A percentile compares a stretch with the other conserved stretches of the same genome.
These are phyloP conservation scores for Phanerochaete carnosa DNA, from an alignment of 768 basidiomycete genomes.

Conservation along the genomic window DNA sequence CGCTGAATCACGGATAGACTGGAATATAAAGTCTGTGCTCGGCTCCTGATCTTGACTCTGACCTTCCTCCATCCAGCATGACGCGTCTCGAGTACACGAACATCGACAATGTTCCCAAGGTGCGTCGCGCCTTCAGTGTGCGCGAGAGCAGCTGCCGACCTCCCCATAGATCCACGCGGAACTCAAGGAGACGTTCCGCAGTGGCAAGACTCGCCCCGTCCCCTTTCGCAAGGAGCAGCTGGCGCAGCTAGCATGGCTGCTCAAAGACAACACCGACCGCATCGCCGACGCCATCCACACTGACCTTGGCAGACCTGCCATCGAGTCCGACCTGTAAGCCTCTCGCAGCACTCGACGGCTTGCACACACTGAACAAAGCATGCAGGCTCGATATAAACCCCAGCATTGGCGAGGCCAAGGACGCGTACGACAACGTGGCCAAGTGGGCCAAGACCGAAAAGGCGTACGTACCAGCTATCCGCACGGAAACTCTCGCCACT, in stretches of 20 bases:
- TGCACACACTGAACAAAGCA: background rate
- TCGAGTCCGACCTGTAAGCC: conserved; percentile 55
- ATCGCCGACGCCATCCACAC: conserved; percentile 54
- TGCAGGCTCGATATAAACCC: conserved; percentile 59
- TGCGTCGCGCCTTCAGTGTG: background rate
- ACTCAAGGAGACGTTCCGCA: conserved; percentile 54
- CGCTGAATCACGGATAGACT: no score
- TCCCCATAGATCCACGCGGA: conserved; percentile 17
- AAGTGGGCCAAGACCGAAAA: conserved; percentile 71
- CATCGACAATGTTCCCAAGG: conserved; percentile 15
- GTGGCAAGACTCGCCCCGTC: conserved; percentile 65
- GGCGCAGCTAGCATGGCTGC: conserved; percentile 65
- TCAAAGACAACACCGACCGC: conserved; percentile 66
- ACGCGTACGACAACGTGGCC: conserved; percentile 59
- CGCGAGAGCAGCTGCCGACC: background rate
- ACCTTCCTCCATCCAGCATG: background rate
- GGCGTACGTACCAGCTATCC: conserved; percentile 38
- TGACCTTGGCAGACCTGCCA: conserved; percentile 62
- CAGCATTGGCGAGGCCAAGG: conserved; percentile 48
- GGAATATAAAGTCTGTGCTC: no score
- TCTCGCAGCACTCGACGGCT: background rate
- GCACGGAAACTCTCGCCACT: background rate
- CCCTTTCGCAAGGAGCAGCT: conserved; percentile 74
- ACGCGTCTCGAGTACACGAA: conserved; percentile 7
- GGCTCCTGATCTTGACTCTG: no score